Base-by-base conservation (phyloP, 2,329 filamentous ascomycete genomes). In the Ophiostoma montium region DNA sequence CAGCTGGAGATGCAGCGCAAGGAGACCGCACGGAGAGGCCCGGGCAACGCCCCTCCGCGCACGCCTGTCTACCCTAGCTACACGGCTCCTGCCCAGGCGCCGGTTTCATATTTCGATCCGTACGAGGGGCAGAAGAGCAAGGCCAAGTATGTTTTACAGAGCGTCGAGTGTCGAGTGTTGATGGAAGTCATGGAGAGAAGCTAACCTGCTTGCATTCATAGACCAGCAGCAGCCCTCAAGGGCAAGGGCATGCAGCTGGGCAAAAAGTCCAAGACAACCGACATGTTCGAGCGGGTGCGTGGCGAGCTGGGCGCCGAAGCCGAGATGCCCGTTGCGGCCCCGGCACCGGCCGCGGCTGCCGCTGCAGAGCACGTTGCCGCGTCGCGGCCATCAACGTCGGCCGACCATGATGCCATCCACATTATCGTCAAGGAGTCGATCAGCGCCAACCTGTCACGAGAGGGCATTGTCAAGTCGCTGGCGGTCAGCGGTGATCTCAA, bases 51-150 rank as follows among this genome's bases (percentile, higher is more conserved):
- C 4, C 27, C 78, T 59, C 80, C 86, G 43, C 80, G 88, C 57
- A 78, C 86, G 47, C 86, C 88, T 33, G 77, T 80, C 51, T 96
- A 95, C 65, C 87, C 88, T 18, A 85, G 87, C 54, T 96, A 95
- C 67, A 94, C 84, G 4, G 43, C 55, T 15, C 85, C 86, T 39
- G 71, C 80, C 18, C 82, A 84, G 54, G 76, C 80, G 50, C 76
- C 84, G 55, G 74, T 82, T 86, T 92, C 61, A 86, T 84, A n/a
- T 7, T 95, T 94, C 68, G 89, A 96, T 66, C 84, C 80, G 32
- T 98, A 98, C 65, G 89, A 95, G 66, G 88, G 89, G 1, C 92
- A 95, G 67, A 96, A 95, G 79, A 95, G 95, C 71, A 95, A 95
- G 70, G 71, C 81, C 68, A 94, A 92, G 78, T 86, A 72, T 55